phyloP scores from a whole-genome alignment of 805 yeast genomes.

The Kodamaea neixiangensis region DNA sequence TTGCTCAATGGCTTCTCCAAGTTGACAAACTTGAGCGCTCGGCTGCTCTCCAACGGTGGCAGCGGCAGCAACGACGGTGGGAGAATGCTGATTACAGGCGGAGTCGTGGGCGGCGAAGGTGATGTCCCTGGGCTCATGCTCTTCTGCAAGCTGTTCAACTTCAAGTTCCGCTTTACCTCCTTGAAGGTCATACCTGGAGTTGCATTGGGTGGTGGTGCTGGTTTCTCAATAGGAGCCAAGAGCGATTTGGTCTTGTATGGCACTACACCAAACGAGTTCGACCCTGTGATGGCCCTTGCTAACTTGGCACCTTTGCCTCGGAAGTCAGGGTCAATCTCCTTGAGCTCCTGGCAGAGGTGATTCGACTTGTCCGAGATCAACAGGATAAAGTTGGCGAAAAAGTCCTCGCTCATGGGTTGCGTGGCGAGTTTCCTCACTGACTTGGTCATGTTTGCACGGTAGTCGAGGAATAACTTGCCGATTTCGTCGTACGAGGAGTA shows the following conservation, averaged over 20 bases:
- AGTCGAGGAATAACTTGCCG: slow-evolving; percentile 31
- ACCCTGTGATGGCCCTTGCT: slow-evolving; percentile 45
- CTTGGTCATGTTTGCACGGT: slow-evolving; percentile 23
- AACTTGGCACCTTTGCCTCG: slow-evolving; percentile 43
- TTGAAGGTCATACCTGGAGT: slow-evolving; percentile 28
- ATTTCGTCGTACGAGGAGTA: slow-evolving; percentile 44
- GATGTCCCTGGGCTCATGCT: slow-evolving; percentile 12
- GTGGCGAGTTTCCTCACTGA: slow-evolving; percentile 16
- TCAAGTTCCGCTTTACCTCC: slow-evolving; percentile 34
- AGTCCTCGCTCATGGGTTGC: slow-evolving; percentile 25
- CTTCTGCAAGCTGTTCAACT: slow-evolving; percentile 17
- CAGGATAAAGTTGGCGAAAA: slow-evolving; percentile 28
- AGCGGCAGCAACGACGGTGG: slow-evolving; percentile 11
- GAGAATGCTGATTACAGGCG: slow-evolving; percentile 10
- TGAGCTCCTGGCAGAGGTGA: slow-evolving; percentile 36
- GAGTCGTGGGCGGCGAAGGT: background rate
- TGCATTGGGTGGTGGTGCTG: slow-evolving; percentile 1
- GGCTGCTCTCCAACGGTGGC: slow-evolving; percentile 15
- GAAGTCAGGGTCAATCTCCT: slow-evolving; percentile 39
- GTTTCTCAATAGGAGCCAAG: slow-evolving; percentile 28
- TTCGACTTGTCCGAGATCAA: slow-evolving; percentile 37
- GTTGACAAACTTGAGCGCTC: slow-evolving; percentile 34
- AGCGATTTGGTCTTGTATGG: slow-evolving; percentile 46
- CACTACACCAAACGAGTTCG: slow-evolving; percentile 38
- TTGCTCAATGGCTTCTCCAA: slow-evolving; percentile 18